Conservation (phyloP, 208 protist genomes). For the Acanthamoeba culbertsoni region DNA sequence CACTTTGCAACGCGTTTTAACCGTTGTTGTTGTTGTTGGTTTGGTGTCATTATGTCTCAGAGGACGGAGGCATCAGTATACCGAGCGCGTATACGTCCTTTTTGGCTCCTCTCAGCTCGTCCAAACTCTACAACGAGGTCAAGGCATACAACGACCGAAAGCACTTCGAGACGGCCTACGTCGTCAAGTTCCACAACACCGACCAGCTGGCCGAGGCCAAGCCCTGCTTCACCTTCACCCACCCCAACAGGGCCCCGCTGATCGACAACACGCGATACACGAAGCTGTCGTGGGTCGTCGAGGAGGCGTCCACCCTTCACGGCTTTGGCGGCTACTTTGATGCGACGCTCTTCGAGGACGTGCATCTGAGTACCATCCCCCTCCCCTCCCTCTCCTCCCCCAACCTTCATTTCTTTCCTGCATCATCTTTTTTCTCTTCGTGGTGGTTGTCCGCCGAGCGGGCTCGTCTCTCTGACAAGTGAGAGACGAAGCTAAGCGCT, state of each 20-base stretch:
- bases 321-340: constrained; percentile 92
- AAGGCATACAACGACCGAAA: constrained; percentile 58
- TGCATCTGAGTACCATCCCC: constrained; percentile 77
- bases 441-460: background rate
- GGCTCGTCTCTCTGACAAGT: background rate
- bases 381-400: constrained; percentile 59
- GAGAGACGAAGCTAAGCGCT: background rate
- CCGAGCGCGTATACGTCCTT: constrained; percentile 86
- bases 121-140: constrained; percentile 82
- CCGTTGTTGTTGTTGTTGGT: no score
- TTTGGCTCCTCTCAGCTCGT: constrained; percentile 82
- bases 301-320: constrained; percentile 75
- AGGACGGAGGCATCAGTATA: constrained; percentile 73
- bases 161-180: constrained; percentile 88
- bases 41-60: no score
- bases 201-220: constrained; percentile 67
- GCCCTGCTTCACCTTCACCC: constrained; percentile 84
- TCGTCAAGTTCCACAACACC: constrained; percentile 86
- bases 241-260: constrained; percentile 79
- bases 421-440: background rate
- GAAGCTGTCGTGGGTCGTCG: constrained; percentile 57
- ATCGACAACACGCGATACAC: constrained; percentile 77
- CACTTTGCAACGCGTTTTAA: no score
- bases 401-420: no score
- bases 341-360: constrained; percentile 83